Evolutionary conservation across 2,329 filamentous ascomycete species (phyloP).

Genomic region (Sporothrix globosa): DNA sequence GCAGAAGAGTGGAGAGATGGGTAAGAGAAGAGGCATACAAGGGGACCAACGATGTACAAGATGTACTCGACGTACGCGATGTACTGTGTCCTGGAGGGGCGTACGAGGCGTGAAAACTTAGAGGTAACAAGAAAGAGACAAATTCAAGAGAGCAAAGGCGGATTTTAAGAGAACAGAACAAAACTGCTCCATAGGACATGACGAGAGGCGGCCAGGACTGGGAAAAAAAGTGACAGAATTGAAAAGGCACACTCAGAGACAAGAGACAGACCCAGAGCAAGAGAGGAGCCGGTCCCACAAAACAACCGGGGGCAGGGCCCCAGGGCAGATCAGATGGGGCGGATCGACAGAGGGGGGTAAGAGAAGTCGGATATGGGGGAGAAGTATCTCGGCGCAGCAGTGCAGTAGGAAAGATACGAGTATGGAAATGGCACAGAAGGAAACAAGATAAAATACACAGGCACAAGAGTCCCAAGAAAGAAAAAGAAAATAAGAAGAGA

Average conservation of each 20-base stretch:
- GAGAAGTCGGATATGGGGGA: not conserved
- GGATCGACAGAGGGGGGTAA: constrained; percentile 30
- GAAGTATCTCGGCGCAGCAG: not conserved
- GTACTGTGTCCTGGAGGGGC: constrained; percentile 6
- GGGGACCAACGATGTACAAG: not conserved
- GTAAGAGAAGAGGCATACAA: not conserved
- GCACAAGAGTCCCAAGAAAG: constrained; percentile 1
- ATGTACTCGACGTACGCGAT: not conserved
- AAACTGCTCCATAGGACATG: constrained; percentile 15
- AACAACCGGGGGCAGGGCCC: constrained; percentile 16
- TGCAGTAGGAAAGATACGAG: not conserved
- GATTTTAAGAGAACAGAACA: not conserved
- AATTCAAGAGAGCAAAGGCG: constrained; percentile 29
- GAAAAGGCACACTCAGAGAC: not conserved
- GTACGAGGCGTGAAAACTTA: not conserved
- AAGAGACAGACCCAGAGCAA: constrained; percentile 15
- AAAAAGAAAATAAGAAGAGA: constrained; percentile 11
- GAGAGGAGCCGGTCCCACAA: constrained; percentile 29
- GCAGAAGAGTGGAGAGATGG: constrained; percentile 2
- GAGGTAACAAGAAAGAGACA: too few relatives aligned
- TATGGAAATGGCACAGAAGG: not conserved
- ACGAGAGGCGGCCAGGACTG: not conserved
- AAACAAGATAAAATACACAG: not conserved
- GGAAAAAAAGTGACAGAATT: not conserved
- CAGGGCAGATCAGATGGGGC: constrained; percentile 33